A percentile compares a stretch with the other conserved stretches of the same genome.
Conservation (phyloP, 371 early-diverging fungal species). For the Batkoa obscura region DNA sequence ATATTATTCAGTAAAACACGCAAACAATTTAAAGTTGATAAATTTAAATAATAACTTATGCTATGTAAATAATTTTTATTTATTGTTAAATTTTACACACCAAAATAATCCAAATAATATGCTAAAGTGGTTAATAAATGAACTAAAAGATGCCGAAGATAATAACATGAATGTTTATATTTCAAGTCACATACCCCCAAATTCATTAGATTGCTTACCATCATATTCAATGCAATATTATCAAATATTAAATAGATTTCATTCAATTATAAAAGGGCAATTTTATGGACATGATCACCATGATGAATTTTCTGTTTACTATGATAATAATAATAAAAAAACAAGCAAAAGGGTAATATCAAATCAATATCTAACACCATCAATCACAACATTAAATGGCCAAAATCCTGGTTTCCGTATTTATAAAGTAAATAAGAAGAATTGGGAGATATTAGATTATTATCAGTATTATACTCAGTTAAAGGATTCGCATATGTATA, state of each 20-base stretch:
- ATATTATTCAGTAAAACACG: constrained; percentile 7
- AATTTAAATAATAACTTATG: constrained; percentile 8
- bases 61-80: constrained; percentile 7
- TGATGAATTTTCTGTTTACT: constrained; percentile 10
- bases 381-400: constrained; percentile 7
- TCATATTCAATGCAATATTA: neutral
- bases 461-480: constrained; percentile 6
- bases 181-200: neutral
- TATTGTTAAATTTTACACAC: neutral
- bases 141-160: constrained; percentile 8
- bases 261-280: constrained; percentile 8
- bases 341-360: neutral
- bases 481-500: neutral
- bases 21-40: constrained; percentile 5
- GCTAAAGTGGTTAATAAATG: constrained; percentile 7
- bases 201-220: neutral
- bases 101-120: constrained; percentile 8
- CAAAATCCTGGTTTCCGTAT: constrained; percentile 10
- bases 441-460: constrained; percentile 7
- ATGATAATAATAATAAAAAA: neutral
- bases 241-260: constrained; percentile 6
- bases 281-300: constrained; percentile 10
- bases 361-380: constrained; percentile 8
- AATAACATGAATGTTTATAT: constrained; percentile 8
- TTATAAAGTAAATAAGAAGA: constrained; percentile 7